Evolutionary conservation across 352 stramenopile species (phyloP).

Genomic region (Globisporangium uncinulatum): DNA sequence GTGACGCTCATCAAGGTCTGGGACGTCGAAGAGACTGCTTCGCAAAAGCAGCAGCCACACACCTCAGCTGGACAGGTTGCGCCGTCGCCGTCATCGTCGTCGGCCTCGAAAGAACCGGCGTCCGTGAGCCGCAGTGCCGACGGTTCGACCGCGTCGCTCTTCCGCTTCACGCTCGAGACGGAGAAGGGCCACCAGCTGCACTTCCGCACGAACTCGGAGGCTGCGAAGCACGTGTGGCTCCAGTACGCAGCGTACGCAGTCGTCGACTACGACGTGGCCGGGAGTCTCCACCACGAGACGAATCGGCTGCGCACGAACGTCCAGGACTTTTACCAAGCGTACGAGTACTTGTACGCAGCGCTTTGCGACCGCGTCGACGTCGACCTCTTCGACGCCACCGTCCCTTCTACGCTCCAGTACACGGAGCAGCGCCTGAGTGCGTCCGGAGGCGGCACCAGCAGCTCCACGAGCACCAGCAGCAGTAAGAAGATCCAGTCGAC

Average conservation of each 20-base stretch:
- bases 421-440: neutral
- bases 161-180: slow-evolving; percentile 78
- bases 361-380: slow-evolving; percentile 49
- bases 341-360: slow-evolving; percentile 65
- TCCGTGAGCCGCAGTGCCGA: neutral
- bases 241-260: slow-evolving; percentile 67
- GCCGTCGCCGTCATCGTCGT: neutral
- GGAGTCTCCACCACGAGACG: slow-evolving; percentile 21
- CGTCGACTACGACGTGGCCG: slow-evolving; percentile 36
- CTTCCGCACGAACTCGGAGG: slow-evolving; percentile 80
- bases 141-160: slow-evolving; percentile 27
- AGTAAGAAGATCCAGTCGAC: slow-evolving; percentile 45
- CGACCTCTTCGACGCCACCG: slow-evolving; percentile 17
- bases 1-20: slow-evolving; percentile 69
- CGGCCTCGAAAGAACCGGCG: neutral
- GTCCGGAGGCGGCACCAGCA: slow-evolving; percentile 1
- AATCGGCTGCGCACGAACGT: slow-evolving; percentile 41
- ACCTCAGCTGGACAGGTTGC: neutral
- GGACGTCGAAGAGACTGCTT: slow-evolving; percentile 52
- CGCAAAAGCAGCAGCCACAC: slow-evolving; percentile 1
- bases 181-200: slow-evolving; percentile 83
- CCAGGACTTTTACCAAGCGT: slow-evolving; percentile 69
- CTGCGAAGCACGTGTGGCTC: slow-evolving; percentile 77
- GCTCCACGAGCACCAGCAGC: slow-evolving; percentile 9
- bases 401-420: slow-evolving; percentile 11